Percentiles rank a stretch among this genome's conserved stretches.
Conservation (phyloP, 257 asterid species). For the Scutellaria galericulata region DNA sequence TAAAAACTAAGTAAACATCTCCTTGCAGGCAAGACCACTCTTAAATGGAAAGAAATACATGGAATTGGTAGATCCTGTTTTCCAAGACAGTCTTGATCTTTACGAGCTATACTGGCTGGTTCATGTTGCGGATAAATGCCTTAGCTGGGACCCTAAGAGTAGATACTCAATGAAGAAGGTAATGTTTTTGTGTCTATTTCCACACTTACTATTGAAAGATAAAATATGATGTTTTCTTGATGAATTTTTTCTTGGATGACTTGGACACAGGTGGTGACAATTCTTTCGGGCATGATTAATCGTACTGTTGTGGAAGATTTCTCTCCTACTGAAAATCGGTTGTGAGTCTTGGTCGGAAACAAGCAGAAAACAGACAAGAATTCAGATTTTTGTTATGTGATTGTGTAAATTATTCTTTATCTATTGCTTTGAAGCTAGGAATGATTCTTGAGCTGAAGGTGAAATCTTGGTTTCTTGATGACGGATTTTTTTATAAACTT, state of each 20-base stretch:
- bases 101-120: slow-evolving; percentile 59
- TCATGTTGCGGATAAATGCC: slow-evolving; percentile 55
- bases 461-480: too few species aligned
- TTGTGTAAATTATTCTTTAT: neutral
- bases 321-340: slow-evolving; percentile 53
- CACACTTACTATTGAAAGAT: neutral
- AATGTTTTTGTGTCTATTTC: neutral
- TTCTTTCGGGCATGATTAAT: slow-evolving; percentile 39
- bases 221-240: neutral
- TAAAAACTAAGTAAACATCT: neutral
- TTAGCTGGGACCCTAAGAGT: slow-evolving; percentile 56
- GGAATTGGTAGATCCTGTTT: slow-evolving; percentile 52
- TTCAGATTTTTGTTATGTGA: neutral
- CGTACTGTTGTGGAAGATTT: slow-evolving; percentile 49
- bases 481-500: too few species aligned
- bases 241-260: slow-evolving; percentile 16
- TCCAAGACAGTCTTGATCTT: slow-evolving; percentile 53
- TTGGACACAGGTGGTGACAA: slow-evolving; percentile 51
- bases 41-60: slow-evolving; percentile 49
- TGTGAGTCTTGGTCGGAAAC: slow-evolving; percentile 16
- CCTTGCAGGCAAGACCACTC: slow-evolving; percentile 60
- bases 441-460: neutral
- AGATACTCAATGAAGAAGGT: slow-evolving; percentile 62
- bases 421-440: neutral
- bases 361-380: neutral